phyloP scores from a whole-genome alignment of 2,329 filamentous ascomycete genomes.

The Blastomyces silverae region DNA sequence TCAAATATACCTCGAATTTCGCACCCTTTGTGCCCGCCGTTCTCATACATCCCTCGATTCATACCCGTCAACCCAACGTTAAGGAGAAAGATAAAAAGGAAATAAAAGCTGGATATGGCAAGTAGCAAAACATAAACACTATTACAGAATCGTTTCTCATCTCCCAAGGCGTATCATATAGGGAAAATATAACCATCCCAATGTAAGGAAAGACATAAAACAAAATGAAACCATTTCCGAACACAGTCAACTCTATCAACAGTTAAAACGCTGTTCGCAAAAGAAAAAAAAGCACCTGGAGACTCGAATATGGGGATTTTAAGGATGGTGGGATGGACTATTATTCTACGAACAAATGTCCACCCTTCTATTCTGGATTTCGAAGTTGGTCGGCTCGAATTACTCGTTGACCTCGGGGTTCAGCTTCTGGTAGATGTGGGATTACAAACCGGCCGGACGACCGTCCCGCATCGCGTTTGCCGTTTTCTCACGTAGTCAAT shows the following conservation, averaged over 20 bases:
- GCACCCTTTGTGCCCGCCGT: not conserved
- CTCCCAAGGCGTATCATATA: slow-evolving; percentile 4
- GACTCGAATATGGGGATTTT: not conserved
- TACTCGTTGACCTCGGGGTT: not conserved
- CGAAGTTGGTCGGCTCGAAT: not conserved
- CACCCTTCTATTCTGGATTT: not conserved
- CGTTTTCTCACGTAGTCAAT: slow-evolving; percentile 49
- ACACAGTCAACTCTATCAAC: slow-evolving; percentile 12
- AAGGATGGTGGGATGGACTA: not conserved
- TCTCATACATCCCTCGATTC: not conserved
- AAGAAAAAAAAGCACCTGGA: not conserved
- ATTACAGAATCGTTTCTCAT: slow-evolving; percentile 8
- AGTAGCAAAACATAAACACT: slow-evolving; percentile 5
- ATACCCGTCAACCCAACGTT: not conserved
- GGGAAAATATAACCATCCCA: not conserved
- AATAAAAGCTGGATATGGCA: not conserved
- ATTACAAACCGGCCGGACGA: slow-evolving; percentile 1
- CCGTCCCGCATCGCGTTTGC: slow-evolving; percentile 14
- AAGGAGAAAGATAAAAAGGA: not conserved
- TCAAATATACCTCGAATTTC: slow-evolving; percentile 4
- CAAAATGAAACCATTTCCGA: slow-evolving; percentile 5
- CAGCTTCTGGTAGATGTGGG: not conserved
- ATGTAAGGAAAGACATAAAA: slow-evolving; percentile 5
- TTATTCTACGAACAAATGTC: not conserved
- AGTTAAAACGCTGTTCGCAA: slow-evolving; percentile 2